Base-by-base conservation (phyloP, 2,329 filamentous ascomycete genomes). In the Mycosphaerelloides madeirae region DNA sequence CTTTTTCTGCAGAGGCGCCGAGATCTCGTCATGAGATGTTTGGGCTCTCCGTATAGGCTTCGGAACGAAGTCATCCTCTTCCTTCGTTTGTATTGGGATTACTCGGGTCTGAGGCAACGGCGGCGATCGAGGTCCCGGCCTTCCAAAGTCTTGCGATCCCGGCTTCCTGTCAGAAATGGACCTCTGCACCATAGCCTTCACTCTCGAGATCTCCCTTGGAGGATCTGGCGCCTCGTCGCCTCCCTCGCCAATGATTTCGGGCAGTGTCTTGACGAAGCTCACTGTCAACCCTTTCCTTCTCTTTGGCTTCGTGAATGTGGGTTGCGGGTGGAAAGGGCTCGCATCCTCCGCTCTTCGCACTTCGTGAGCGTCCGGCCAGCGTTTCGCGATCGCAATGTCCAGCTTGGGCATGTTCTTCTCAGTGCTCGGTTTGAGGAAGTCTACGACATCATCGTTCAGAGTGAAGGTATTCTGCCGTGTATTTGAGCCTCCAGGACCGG, bases 171-270 rank as follows among this genome's bases (percentile, higher is more conserved):
- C 62, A 22, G 59, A 58, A 33, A 54, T 50, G 6, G 59, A 62
- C 31, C 60, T 46, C 29, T 43, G 34, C 45, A 61, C 44, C 19
- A 42, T 51, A 7, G 54, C 63, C 65, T 77, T 83, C 50, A 69
- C 72, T 61, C 72, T 75, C 4, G 80, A 82, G 43, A 95, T 83
- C 61, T 93, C 85, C 15, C 80, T 72, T 1, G 82, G 78, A 1
- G 86, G 85, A 7, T 77, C 70, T 42, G 86, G 81, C 43, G 85
- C 84, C 65, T 95, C 89, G 60, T 96, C 91, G 28, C 91, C 91
- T 46, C 91, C 91, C 65, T 91, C 84, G 36, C 91, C 91, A 60
- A 97, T 96, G 50, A 95, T 68, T 36, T 88, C 84, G 6, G 90
- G 89, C 43, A 77, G 74, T 8, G 76, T 77, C 55, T 86, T 80